phyloP scores from a whole-genome alignment of 2,329 filamentous ascomycete genomes.

The Periglandula ipomoeae region DNA sequence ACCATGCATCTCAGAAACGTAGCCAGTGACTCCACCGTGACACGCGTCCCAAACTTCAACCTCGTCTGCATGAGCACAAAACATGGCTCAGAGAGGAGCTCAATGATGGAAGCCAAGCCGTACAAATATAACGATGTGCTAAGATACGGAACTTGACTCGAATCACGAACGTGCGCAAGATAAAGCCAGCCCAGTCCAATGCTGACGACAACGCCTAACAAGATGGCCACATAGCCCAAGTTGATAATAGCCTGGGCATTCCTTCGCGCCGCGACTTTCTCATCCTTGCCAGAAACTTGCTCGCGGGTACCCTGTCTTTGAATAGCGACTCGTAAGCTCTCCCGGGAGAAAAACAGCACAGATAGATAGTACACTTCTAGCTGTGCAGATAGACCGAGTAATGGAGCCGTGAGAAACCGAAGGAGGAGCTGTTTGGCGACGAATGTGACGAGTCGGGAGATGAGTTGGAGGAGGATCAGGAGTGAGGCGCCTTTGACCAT shows the following conservation, averaged over 20 bases:
- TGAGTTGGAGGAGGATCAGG: conserved; percentile 79
- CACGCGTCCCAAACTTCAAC: conserved; percentile 70
- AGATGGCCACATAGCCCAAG: conserved; percentile 70
- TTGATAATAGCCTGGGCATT: conserved; percentile 75
- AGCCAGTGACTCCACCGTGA: conserved; percentile 72
- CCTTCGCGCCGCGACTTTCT: conserved; percentile 13
- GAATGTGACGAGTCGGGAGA: conserved; percentile 84
- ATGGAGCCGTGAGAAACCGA: conserved; percentile 74
- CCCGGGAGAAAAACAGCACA: conserved; percentile 88
- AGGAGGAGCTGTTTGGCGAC: conserved; percentile 84
- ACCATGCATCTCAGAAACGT: conserved; percentile 68
- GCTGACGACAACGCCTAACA: conserved; percentile 57
- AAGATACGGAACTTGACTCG: conserved; percentile 56
- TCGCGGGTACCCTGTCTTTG: conserved; percentile 54
- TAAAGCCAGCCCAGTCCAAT: conserved; percentile 60
- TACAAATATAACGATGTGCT: conserved; percentile 42
- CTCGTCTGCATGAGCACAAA: conserved; percentile 82
- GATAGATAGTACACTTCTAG: conserved; percentile 89
- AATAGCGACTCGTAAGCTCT: conserved; percentile 83
- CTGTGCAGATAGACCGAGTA: conserved; percentile 80
- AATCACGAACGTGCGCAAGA: conserved; percentile 38
- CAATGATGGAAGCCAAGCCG: conserved; percentile 51
- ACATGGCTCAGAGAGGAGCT: conserved; percentile 77
- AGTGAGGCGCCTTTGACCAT: conserved; percentile 67
- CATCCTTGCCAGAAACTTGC: conserved; percentile 3